Percentiles rank a stretch among this genome's conserved stretches.
These are phyloP conservation scores for Colletotrichum magnum DNA, from an alignment of 2,329 filamentous ascomycete genomes.

Conservation along the genomic window DNA sequence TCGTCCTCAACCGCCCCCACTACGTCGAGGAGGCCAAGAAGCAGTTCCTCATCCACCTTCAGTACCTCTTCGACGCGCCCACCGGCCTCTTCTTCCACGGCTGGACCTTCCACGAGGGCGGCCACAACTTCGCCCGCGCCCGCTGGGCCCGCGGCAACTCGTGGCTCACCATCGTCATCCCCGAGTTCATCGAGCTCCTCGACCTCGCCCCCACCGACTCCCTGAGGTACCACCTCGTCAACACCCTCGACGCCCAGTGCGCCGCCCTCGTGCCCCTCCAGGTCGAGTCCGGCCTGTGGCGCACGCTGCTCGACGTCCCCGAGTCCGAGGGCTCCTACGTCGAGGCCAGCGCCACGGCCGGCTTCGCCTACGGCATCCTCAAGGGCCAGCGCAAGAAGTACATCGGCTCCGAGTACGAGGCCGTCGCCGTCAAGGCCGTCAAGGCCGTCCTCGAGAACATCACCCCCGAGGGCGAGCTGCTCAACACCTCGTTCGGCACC, in stretches of 20 bases:
- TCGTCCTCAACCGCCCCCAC: conserved; percentile 76
- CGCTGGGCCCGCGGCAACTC: conserved; percentile 74
- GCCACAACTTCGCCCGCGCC: conserved; percentile 72
- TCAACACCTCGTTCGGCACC: conserved; percentile 84
- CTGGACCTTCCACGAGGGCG: conserved; percentile 81
- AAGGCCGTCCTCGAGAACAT: conserved; percentile 77
- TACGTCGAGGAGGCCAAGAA: conserved; percentile 84
- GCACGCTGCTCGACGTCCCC: conserved; percentile 79
- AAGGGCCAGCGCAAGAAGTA: conserved; percentile 81
- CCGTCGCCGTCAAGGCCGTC: conserved; percentile 75
- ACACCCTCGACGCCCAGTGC: conserved; percentile 78
- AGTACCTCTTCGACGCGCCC: conserved; percentile 81
- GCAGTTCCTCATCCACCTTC: conserved; percentile 83
- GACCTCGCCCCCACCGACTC: conserved; percentile 75
- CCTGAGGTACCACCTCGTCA: conserved; percentile 70
- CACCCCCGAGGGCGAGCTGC: conserved; percentile 76
- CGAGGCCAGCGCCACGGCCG: conserved; percentile 84
- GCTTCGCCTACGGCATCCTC: conserved; percentile 85
- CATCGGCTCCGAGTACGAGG: conserved; percentile 72
- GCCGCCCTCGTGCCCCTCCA: conserved; percentile 75
- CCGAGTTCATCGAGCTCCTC: conserved; percentile 83
- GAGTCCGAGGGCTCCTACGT: conserved; percentile 78
- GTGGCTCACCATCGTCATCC: conserved; percentile 88
- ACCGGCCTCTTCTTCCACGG: conserved; percentile 86
- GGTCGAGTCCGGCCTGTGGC: conserved; percentile 75